Evolutionary conservation across 1,284 basidiomycete species (phyloP), one percentile per base, ranked within the genome.

Genomic region (Ceratobasidium sp.): DNA sequence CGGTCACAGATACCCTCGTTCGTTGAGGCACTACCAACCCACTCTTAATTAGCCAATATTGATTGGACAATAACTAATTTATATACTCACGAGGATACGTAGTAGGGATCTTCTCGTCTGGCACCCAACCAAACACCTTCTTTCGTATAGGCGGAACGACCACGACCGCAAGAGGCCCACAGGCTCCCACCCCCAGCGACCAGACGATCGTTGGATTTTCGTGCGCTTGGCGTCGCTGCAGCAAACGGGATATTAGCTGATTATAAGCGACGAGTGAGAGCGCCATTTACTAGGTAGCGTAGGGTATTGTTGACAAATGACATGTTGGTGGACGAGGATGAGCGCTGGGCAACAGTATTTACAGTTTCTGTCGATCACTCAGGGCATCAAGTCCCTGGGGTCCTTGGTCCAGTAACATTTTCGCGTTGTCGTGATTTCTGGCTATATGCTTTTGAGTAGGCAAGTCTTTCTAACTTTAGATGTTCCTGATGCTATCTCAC

Each of bases 151-250:
- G 92, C 13, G 96, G 96, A 13, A 98, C 90, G 64, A 89, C 87
- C 56, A 95, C 81, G 67, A 93, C 93, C 83, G 95, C 86, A 38
- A 93, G 84, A 15, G 96, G 96, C 2, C 96, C 96, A 84, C 90
- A 87, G 73, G 86, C 83, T 61, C 96, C 96, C 79, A 98, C 86
- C 71, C 92, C 85, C 83, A 93, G 88, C 7, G 96, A 94, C 87
- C 92, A 98, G 88, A 97, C 97, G 84, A 98, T 91, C 83, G 95
- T 94, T 50, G 96, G 96, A 82, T 91, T 91, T 86, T 98, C 96
- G 87, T 98, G 97, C 50, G 96, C 95, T 82, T 93, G 90, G 79
- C 93, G 91, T 89, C 91, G 91, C 90, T 92, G 80, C 62, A 26
- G 26, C 69, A 23, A 62, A 67, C 23, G 17, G 7, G 62, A 28